Evolutionary conservation across 345 rosid species (phyloP), one percentile per base, ranked within the genome.

Genomic region (Eutrema heterophyllum): DNA sequence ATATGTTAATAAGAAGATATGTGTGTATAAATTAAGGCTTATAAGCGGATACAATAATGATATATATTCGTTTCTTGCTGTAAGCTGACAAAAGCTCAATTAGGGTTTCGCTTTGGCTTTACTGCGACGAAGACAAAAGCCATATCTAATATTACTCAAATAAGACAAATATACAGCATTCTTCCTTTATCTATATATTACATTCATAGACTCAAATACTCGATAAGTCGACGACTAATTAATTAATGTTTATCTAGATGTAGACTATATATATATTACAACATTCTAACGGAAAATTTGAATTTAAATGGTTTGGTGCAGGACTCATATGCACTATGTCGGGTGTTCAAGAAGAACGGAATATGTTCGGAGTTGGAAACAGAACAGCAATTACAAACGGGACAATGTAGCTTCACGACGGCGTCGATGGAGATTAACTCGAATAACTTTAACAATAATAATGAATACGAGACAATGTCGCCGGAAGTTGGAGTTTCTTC

Each of bases 311-410:
- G 50, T 14, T 59, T 55, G 50, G 35, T 58, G 49, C 80, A 91
- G 96, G 98, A 93, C 60, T 87, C 94, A 1, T 91, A 88, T 45
- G 98, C 98, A 53, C 41, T 93, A 71, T 93, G 98, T 74, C 92
- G 98, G 3, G 97, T 93, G 33, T 93, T 93, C 87, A 93, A 93
- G 85, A 93, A 93, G 73, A 91, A 93, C 60, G 97, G 91, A 33
- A 84, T 86, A 61, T 87, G 89, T 80, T 50, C 88, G 3, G 97
- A 93, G 72, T 56, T 69, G 12, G 96, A 93, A 81, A 86, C 90
- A 18, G 88, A 79, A 57, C 78, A 81, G 39, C 86, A 78, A 21
- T 49, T 64, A 56, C 76, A 76, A 78, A 66, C 57, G 66, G 89
- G 81, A 15, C 90, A 84, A 51, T 78, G 84, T 56, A 86, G 84